Evolutionary conservation across 805 yeast genomes (phyloP).

Genomic region (Candida broadrunensis): DNA sequence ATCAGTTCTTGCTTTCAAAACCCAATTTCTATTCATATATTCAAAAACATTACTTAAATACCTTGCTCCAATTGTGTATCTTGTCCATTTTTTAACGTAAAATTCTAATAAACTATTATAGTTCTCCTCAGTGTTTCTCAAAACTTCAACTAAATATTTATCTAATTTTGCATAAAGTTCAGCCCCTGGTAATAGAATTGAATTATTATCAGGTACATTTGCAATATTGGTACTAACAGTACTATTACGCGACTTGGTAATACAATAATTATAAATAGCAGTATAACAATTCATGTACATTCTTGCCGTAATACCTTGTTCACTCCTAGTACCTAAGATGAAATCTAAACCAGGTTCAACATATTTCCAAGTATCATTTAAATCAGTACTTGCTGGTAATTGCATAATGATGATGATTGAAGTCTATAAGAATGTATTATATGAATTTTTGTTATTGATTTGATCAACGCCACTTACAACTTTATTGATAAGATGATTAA

Average conservation of each 20-base stretch:
- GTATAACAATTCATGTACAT: slow-evolving; percentile 91
- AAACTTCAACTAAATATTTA: slow-evolving; percentile 60
- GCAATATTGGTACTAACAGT: slow-evolving; percentile 8
- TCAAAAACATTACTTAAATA: slow-evolving; percentile 91
- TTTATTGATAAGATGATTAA: too few species aligned
- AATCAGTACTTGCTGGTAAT: not conserved
- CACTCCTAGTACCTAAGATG: slow-evolving; percentile 67
- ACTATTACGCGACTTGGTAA: slow-evolving; percentile 58
- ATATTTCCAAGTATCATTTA: slow-evolving; percentile 71
- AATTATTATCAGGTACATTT: slow-evolving; percentile 9
- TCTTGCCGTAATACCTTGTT: slow-evolving; percentile 59
- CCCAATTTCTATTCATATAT: slow-evolving; percentile 97
- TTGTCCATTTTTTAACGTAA: slow-evolving; percentile 84
- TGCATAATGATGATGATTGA: not conserved
- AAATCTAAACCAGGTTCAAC: slow-evolving; percentile 74
- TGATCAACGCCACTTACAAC: too few species aligned
- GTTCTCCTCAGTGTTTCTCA: slow-evolving; percentile 45
- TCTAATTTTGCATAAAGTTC: slow-evolving; percentile 78
- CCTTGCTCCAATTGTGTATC: slow-evolving; percentile 88
- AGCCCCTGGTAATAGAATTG: slow-evolving; percentile 76
- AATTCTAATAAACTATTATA: slow-evolving; percentile 73
- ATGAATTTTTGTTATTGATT: too few species aligned
- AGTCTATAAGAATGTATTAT: too few species aligned
- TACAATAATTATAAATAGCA: slow-evolving; percentile 90
- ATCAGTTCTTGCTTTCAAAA: slow-evolving; percentile 90